Percentiles rank a stretch among this genome's conserved stretches.
Evolutionary conservation across 2,329 filamentous ascomycete genomes (phyloP).

Genomic region (Diaporthe sp.): DNA sequence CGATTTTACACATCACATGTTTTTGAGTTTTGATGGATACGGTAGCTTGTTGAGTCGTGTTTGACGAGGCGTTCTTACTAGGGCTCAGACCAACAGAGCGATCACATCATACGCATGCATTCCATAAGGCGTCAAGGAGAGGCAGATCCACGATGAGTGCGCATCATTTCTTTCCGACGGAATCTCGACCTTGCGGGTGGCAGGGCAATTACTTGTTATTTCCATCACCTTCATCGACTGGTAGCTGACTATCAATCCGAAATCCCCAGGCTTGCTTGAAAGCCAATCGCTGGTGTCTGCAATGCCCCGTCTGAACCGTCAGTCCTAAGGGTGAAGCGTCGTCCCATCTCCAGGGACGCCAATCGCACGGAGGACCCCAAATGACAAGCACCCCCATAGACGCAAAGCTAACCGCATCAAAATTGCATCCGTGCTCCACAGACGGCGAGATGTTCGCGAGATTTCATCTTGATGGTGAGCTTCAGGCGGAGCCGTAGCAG

Average conservation of each 20-base stretch:
- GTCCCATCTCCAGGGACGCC: not conserved
- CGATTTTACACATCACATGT: constrained; percentile 3
- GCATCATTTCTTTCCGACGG: constrained; percentile 18
- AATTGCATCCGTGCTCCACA: not conserved
- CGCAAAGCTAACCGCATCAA: constrained; percentile 5
- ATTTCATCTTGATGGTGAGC: not conserved
- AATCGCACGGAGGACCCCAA: constrained; percentile 1
- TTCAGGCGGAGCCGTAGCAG: not conserved
- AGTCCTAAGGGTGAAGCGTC: constrained; percentile 8
- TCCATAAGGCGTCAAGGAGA: constrained; percentile 39
- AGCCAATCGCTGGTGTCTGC: constrained; percentile 27
- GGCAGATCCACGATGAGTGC: constrained; percentile 27
- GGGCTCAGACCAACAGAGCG: constrained; percentile 37
- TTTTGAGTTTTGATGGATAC: constrained; percentile 13
- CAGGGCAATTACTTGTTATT: constrained; percentile 21
- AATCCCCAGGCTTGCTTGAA: constrained; percentile 22
- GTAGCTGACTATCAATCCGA: constrained; percentile 34
- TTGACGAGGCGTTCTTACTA: constrained; percentile 34
- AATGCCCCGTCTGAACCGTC: not conserved
- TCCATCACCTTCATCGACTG: constrained; percentile 23
- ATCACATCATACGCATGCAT: constrained; percentile 41
- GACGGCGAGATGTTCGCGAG: not conserved
- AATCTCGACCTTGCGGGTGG: constrained; percentile 9
- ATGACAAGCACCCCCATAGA: not conserved
- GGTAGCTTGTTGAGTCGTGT: constrained; percentile 25